These are phyloP conservation scores for Ceriops zippeliana DNA, from an alignment of 345 rosid genomes.

Conservation along the genomic window DNA sequence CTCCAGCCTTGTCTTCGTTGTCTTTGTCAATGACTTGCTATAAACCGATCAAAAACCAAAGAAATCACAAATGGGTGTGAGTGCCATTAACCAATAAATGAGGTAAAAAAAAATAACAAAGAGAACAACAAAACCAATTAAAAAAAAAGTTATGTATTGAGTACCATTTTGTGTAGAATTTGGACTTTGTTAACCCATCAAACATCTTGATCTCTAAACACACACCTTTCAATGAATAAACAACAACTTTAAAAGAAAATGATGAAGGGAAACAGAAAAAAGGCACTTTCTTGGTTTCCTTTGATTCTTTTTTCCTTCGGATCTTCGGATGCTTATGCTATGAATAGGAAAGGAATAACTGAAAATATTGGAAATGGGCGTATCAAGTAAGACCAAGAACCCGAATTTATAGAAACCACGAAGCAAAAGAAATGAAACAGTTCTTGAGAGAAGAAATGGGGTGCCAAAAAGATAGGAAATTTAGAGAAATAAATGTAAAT, in stretches of 20 bases:
- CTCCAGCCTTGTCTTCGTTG: slow-evolving; percentile 59
- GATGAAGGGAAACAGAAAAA: background rate
- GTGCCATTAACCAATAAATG: background rate
- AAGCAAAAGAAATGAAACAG: slow-evolving; percentile 1
- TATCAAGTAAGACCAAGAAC: slow-evolving; percentile 21
- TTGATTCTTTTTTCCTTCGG: background rate
- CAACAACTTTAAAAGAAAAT: background rate
- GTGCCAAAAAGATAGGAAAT: background rate
- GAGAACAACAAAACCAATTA: background rate
- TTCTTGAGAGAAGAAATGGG: background rate
- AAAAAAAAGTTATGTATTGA: background rate
- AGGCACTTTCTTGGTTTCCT: background rate
- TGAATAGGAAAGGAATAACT: background rate
- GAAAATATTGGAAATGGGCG: background rate
- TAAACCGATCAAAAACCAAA: background rate
- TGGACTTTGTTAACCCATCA: slow-evolving; percentile 18
- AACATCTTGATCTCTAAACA: slow-evolving; percentile 20
- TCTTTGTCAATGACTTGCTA: slow-evolving; percentile 61
- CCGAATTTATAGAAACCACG: slow-evolving; percentile 2
- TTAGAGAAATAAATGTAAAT: background rate
- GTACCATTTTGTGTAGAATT: slow-evolving; percentile 29
- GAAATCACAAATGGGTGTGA: background rate
- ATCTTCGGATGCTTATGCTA: background rate
- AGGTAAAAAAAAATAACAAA: background rate
- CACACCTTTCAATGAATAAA: background rate